These are phyloP conservation scores for Daldinia sp. DNA, from an alignment of 2,329 filamentous ascomycete species.

Conservation along the genomic window DNA sequence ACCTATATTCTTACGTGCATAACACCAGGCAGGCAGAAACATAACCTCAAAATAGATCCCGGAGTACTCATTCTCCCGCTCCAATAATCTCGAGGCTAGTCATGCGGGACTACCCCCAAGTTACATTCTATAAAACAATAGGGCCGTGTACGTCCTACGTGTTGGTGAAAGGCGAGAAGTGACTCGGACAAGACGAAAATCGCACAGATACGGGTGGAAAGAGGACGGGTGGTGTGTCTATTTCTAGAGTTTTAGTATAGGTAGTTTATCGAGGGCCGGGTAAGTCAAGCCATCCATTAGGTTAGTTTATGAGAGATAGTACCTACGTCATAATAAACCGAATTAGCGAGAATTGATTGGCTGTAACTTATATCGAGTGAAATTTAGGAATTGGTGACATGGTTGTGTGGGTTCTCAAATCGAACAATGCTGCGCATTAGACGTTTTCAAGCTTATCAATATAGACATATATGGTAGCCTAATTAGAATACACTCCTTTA, in stretches of 20 bases:
- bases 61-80: neutral
- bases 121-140: neutral
- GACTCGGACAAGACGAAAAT: neutral
- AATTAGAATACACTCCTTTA: neutral
- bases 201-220: neutral
- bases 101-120: neutral
- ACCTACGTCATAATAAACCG: neutral
- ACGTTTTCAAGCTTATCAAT: neutral
- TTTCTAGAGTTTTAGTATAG: neutral
- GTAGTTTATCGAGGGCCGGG: neutral
- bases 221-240: too few relatives aligned
- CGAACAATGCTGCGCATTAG: neutral
- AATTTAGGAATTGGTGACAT: neutral
- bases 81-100: neutral
- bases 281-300: neutral
- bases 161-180: neutral
- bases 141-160: neutral
- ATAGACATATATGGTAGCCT: neutral
- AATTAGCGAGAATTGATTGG: neutral
- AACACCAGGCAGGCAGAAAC: neutral
- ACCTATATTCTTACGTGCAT: conserved; percentile 5
- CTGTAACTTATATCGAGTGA: neutral
- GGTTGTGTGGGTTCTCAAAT: neutral
- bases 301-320: neutral
- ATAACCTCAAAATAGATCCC: neutral